A percentile compares a stretch with the other conserved stretches of the same genome.
Conservation (phyloP, 352 stramenopile genomes). For the Paralagenidium karlingii region DNA sequence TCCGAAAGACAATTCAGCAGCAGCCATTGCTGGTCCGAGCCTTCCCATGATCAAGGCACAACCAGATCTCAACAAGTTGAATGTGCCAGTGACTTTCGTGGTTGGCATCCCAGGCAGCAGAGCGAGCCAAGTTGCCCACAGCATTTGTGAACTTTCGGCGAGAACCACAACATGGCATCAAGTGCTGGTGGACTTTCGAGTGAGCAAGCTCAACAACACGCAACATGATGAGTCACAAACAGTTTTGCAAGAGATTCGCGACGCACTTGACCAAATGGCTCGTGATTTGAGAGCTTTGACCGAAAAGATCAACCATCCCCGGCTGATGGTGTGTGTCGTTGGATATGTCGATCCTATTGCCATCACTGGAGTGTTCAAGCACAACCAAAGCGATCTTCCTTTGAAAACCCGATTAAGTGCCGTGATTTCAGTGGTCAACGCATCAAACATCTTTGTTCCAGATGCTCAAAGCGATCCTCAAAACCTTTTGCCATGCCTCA, state of each 20-base stretch:
- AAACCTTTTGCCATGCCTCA: conserved; percentile 38
- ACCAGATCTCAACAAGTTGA: conserved; percentile 13
- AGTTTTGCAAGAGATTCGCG: conserved; percentile 9
- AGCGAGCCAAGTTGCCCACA: conserved; percentile 14
- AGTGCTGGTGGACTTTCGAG: conserved; percentile 22
- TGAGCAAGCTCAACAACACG: conserved; percentile 4
- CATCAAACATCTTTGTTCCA: conserved; percentile 37
- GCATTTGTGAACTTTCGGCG: conserved; percentile 33
- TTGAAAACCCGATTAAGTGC: conserved; percentile 27
- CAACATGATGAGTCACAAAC: conserved; percentile 12
- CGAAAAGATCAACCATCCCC: conserved; percentile 15
- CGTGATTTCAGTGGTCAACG: conserved; percentile 34
- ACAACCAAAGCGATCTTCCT: not conserved
- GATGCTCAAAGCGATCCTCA: conserved; percentile 19
- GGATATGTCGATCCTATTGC: conserved; percentile 49
- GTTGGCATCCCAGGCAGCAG: conserved; percentile 59
- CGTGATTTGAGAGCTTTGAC: conserved; percentile 6
- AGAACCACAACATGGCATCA: conserved; percentile 24
- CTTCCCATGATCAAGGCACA: conserved; percentile 22
- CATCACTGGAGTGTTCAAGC: conserved; percentile 26
- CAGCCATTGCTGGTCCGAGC: no score
- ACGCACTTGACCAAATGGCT: conserved; percentile 9
- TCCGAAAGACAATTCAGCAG: no score
- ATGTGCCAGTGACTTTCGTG: conserved; percentile 39
- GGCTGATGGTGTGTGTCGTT: conserved; percentile 33